Evolutionary conservation across 2,329 filamentous ascomycete species (phyloP).

Genomic region (Aureobasidium melanogenum): DNA sequence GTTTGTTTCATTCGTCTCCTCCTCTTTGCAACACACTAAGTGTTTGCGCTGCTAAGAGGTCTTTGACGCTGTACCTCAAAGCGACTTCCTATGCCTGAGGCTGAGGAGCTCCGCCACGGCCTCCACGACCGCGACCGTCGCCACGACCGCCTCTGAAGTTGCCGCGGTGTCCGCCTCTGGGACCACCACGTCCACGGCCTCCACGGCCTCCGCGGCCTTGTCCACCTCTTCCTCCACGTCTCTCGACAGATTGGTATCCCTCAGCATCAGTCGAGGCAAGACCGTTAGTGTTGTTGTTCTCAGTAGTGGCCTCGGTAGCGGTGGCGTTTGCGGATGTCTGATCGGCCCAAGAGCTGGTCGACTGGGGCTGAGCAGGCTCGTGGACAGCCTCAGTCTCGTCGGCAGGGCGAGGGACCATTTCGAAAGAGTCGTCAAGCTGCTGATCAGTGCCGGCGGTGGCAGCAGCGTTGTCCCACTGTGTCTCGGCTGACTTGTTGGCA

Average conservation of each 20-base stretch:
- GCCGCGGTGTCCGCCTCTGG: constrained; percentile 23
- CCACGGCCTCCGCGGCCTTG: constrained; percentile 34
- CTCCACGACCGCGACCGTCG: constrained; percentile 34
- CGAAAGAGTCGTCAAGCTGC: constrained; percentile 58
- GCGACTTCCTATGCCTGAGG: constrained; percentile 5
- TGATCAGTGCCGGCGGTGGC: constrained; percentile 40
- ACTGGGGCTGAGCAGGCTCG: constrained; percentile 43
- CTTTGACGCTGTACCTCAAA: not conserved
- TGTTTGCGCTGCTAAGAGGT: not conserved
- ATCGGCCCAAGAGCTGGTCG: constrained; percentile 73
- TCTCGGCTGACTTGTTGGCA: constrained; percentile 50
- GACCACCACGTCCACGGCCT: constrained; percentile 28
- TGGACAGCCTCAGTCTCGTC: constrained; percentile 63
- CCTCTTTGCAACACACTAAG: not conserved
- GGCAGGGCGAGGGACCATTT: constrained; percentile 64
- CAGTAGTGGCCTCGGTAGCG: not conserved
- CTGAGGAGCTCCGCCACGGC: not conserved
- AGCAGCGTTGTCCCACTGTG: constrained; percentile 57
- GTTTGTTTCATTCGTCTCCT: not conserved
- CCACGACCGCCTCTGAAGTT: constrained; percentile 23
- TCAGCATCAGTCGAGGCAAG: constrained; percentile 41
- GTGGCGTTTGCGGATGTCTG: constrained; percentile 42
- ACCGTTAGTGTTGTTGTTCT: constrained; percentile 21
- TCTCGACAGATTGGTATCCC: constrained; percentile 60
- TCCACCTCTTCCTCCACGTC: constrained; percentile 19